Base-by-base conservation (phyloP, 108 stramenopile species). In the Skeletonema costatum region DNA sequence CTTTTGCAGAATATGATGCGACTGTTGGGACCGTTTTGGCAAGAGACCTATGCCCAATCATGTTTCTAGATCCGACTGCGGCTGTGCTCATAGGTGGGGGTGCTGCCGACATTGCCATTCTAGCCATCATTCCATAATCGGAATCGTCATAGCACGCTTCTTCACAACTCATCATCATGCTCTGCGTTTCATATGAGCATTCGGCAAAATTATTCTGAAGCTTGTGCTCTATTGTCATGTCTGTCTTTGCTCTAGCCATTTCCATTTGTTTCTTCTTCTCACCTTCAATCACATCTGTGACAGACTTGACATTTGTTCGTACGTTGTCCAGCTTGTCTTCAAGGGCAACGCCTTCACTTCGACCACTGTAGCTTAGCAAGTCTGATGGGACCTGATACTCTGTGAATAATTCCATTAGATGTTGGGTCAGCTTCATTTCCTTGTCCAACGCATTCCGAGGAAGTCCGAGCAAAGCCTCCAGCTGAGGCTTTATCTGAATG, bases 361-460 rank as follows among this genome's bases (percentile, higher is more conserved):
- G 16, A 3, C 90, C 92, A 80, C 89, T 90, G 81, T 80, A 97
- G 2, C 92, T 89, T 8, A 97, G 50, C 60, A 97, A 64, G 73
- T 95, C 94, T 17, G 89, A 86, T 16, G 96, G 93, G 42, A 97
- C 86, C 76, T 95, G 94, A 68, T 91, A 93, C 21, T 95, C 90
- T 4, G 92, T 73, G 75, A 97, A 95, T 41, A 95, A 76, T 9
- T 80, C 66, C 89, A 95, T 87, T 9, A 97, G 87, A 69, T 94
- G 89, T 71, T 94, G 89, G 1, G 94, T 93, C 14, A 97, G 82
- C 32, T 85, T 71, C 72, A 97, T 92, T 64, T 95, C 92, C 69
- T 97, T 97, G 50, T 94, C 91, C 48, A 97, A 70, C 4, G 89
- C 67, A 64, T 83, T 84, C 21, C 68, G 48, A 10, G 87, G 89